phyloP scores from a whole-genome alignment of 805 yeast species.

The Nakazawaea ernobii region DNA sequence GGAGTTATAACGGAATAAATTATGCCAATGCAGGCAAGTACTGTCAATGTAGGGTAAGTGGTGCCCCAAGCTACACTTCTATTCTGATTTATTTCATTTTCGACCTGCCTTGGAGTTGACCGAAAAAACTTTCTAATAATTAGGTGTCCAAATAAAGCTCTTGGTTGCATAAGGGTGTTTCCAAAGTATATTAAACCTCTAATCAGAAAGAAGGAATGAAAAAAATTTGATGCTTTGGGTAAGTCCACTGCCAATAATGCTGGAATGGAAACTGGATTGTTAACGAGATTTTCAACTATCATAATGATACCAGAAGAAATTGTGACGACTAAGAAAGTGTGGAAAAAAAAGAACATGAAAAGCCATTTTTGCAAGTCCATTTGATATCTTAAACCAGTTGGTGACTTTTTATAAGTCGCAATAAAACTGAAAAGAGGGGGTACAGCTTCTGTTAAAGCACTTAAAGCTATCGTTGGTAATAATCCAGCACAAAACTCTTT shows the following conservation, averaged over 20 bases:
- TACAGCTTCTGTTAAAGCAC: conserved; percentile 57
- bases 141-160: conserved; percentile 37
- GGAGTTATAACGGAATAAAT: conserved; percentile 81
- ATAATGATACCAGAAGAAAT: conserved; percentile 73
- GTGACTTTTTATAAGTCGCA: conserved; percentile 48
- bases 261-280: conserved; percentile 70
- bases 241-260: conserved; percentile 67
- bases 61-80: conserved; percentile 70
- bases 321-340: conserved; percentile 78
- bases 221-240: conserved; percentile 84
- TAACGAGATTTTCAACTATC: conserved; percentile 53
- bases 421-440: conserved; percentile 51
- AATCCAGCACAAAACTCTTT: conserved; percentile 54
- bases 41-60: conserved; percentile 68
- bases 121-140: conserved; percentile 31
- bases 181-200: conserved; percentile 78
- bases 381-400: conserved; percentile 61
- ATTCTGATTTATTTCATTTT: conserved; percentile 36
- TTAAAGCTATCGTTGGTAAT: conserved; percentile 61
- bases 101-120: conserved; percentile 59
- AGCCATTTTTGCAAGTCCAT: conserved; percentile 72
- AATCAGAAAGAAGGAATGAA: conserved; percentile 68
- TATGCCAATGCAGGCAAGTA: conserved; percentile 71
- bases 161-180: conserved; percentile 56
- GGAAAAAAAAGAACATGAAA: conserved; percentile 73